Evolutionary conservation across 148 eudicot genomes (phyloP), one percentile per base, ranked within the genome.

Genomic region (Bassia scoparia): DNA sequence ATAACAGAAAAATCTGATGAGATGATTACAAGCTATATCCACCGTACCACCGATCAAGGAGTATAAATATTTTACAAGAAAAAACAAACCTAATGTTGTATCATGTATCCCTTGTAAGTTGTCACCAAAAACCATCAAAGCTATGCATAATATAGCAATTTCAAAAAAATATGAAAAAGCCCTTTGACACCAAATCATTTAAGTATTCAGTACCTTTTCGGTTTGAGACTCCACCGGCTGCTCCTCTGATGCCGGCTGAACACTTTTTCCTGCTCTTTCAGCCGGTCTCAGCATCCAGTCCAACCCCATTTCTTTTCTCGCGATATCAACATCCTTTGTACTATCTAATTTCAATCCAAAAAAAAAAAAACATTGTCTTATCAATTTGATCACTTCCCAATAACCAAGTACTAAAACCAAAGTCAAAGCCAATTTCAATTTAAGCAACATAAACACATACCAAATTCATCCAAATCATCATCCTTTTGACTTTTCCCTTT

Each of bases 271-370:
- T 11, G 41, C 24, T 56, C 58, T 81, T 1, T 85, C 93, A 73
- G 81, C 88, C 2, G 97, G 92, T 72, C 84, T 87, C 66, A 87
- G 88, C 99, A 95, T 95, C 97, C 97, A 95, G 13, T 91, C 99
- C 64, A 95, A 84, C 62, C 99, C 99, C 85, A 88, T 86, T 64
- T 91, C 93, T 71, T 85, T 85, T 79, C 99, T 83, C 52, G 84
- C 82, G 63, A 80, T 82, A 74, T 84, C 78, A 48, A 83, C 74
- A 44, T 68, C 72, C 52, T 70, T 71, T 26, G 24, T 78, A 61
- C 70, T 80, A 82, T 76, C 86, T 82, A 52, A 41, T 27, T 54
- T 62, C 4, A 69, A 68, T n/a, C 31, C n/a, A n/a, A n/a, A n/a
- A n/a, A 67, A 54, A 64, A 54, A n/a, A 48, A 61, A 30, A 37